Evolutionary conservation across 2,329 filamentous ascomycete genomes (phyloP), one percentile per base, ranked within the genome.

Genomic region (Ilyonectria destructans): DNA sequence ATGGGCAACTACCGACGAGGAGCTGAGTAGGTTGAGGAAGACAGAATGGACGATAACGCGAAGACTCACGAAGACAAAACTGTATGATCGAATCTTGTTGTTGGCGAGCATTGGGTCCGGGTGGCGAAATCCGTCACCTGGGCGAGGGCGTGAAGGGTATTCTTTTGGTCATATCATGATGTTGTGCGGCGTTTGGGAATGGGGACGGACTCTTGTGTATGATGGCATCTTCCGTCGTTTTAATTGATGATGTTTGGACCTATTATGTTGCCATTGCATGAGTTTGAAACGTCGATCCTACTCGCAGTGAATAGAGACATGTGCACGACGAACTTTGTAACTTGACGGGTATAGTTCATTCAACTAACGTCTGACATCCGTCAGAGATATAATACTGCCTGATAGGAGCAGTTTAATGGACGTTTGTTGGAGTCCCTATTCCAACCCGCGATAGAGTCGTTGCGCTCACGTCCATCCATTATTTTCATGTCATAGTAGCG

Each of bases 1-100:
- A 97, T 97, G 94, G 94, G 94, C 10, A 91, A 86, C 74, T 85
- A 89, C 72, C 80, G 86, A 15, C 82, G 85, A 48, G 83, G 69
- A 31, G 72, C 67, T 19, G 77, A 79, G 62, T 79, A 69, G 68
- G 40, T 48, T n/a, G 23, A 37, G 23, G 51, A 45, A 43, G 26
- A 35, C 52, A 46, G 55, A 64, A 15, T 59, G 65, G 63, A 60
- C 43, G 45, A 66, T 61, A 68, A 65, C 58, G 66, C 60, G 58
- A 66, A 58, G 74, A 75, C 62, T 75, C 60, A 74, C 67, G 72
- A 75, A 61, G 65, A 61, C 55, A 71, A 71, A 67, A 71, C 49
- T 75, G 73, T 71, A 75, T 73, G 73, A 75, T 59, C 64, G 56
- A 29, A 48, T 57, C 17, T 58, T 75, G 26, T 54, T 51, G 62